Base-by-base conservation (phyloP, 1,139 yeast species). In the Taphrina populina region DNA sequence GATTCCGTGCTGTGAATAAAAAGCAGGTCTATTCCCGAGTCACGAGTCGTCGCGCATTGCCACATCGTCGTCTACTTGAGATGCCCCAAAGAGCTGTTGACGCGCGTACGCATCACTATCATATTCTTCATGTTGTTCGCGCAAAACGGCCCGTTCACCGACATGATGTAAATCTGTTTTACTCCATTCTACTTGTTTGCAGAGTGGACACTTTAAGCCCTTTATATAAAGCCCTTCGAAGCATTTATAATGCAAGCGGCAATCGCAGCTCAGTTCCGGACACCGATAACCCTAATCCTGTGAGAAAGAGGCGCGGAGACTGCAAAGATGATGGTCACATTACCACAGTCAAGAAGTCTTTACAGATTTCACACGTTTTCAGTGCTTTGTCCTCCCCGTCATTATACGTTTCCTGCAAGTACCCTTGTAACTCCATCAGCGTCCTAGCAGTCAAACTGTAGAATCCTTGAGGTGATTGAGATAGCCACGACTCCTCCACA, bases 401-500 rank as follows among this genome's bases (percentile, higher is more conserved):
- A 23, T 40, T 30, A 35, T 44, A 53, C 26, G 40, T 45, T 10
- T 36, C 45, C 23, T 26, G 26, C 15, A 53, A 35, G 41, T 53
- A 53, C 7, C 36, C 40, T 15, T 45, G 57, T 5, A 53, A 35
- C 20, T 53, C 57, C 45, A 53, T 37, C 32, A 45, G 40, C n/a
- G 49, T 35, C 7, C 45, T 32, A 13, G 52, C 53, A 4, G 52
- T 44, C 27, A 53, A 32, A 23, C 32, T 36, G 15, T 44, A 53
- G 39, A 23, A 44, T 8, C 41, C 57, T 13, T 35, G 17, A 11
- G 34, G 21, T 4, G 56, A 41, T 29, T 43, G 33, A 33, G 40
- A 43, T 37, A 52, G 19, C 56, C 56, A 52, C 11, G 40, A 44
- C 23, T 52, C 56, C 15, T 36, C 47, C 23, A 52, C 56, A 34